Conservation (phyloP, 2,329 filamentous ascomycete species). For the Zopfia rhizophila region DNA sequence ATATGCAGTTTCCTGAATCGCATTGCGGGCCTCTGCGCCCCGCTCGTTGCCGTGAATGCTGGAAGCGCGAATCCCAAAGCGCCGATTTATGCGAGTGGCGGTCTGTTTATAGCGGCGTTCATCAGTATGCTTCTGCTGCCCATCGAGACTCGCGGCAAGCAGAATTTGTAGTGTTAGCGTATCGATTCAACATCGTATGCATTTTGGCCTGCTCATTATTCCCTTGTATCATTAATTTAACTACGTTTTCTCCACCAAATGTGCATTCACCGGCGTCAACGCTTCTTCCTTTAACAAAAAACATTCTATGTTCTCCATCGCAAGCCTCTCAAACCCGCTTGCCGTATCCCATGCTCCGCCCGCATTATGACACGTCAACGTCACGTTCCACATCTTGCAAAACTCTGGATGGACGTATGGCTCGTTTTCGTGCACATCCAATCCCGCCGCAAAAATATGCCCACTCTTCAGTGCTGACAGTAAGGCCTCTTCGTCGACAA, state of each 20-base stretch:
- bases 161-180: conserved; percentile 55
- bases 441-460: conserved; percentile 45
- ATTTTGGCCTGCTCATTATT: too few species aligned
- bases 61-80: conserved; percentile 50
- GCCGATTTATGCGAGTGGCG: conserved; percentile 57
- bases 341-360: conserved; percentile 70
- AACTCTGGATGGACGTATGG: conserved; percentile 43
- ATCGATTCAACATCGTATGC: too few species aligned
- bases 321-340: conserved; percentile 67
- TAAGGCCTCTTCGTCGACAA: conserved; percentile 49
- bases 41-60: conserved; percentile 68
- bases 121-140: conserved; percentile 55
- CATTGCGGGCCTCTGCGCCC: conserved; percentile 73
- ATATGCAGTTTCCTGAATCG: conserved; percentile 78
- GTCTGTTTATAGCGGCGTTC: conserved; percentile 56
- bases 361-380: conserved; percentile 67
- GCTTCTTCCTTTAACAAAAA: conserved; percentile 59
- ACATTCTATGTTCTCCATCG: conserved; percentile 69
- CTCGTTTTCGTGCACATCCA: conserved; percentile 51
- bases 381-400: conserved; percentile 43
- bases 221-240: too few species aligned
- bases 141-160: conserved; percentile 56
- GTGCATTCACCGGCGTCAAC: conserved; percentile 67
- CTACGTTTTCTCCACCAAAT: conserved; percentile 39
- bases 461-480: conserved; percentile 44